Evolutionary conservation across 2,329 filamentous ascomycete species (phyloP).

Genomic region (Teratosphaeria nubilosa): DNA sequence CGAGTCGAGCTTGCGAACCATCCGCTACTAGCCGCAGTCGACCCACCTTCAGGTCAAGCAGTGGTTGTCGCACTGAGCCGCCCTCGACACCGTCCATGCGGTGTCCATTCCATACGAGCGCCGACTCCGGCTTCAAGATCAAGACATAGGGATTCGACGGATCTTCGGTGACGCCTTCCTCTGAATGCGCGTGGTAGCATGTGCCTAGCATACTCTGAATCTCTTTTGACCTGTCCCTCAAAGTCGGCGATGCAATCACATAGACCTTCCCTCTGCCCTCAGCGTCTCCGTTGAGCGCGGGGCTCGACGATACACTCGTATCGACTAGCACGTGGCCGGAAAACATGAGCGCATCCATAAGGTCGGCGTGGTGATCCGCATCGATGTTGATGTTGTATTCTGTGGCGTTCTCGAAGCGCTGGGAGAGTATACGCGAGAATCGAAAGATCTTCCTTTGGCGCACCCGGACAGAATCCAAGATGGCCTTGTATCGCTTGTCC

Average conservation of each 20-base stretch:
- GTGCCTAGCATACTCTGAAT: constrained; percentile 79
- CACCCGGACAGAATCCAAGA: constrained; percentile 89
- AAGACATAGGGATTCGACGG: constrained; percentile 73
- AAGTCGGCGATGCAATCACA: constrained; percentile 71
- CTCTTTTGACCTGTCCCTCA: constrained; percentile 66
- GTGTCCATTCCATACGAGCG: constrained; percentile 71
- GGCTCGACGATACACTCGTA: constrained; percentile 44
- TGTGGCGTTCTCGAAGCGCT: constrained; percentile 91
- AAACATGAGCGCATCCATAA: constrained; percentile 70
- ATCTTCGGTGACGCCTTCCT: constrained; percentile 59
- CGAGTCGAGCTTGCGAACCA: constrained; percentile 67
- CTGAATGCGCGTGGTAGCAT: constrained; percentile 49
- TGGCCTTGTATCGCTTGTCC: constrained; percentile 94
- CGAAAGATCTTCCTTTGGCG: constrained; percentile 93
- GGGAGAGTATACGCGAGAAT: constrained; percentile 80
- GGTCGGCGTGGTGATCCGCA: constrained; percentile 57
- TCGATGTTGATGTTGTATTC: constrained; percentile 80
- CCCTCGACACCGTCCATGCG: constrained; percentile 39
- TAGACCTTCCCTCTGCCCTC: constrained; percentile 33
- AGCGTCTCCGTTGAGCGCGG: constrained; percentile 39
- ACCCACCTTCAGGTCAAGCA: constrained; percentile 75
- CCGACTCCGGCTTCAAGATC: constrained; percentile 70
- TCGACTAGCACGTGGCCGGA: constrained; percentile 84
- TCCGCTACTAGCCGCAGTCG: constrained; percentile 82
- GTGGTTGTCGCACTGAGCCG: constrained; percentile 63